phyloP scores from a whole-genome alignment of 2,329 filamentous ascomycete genomes.

The Fusarium luffae region DNA sequence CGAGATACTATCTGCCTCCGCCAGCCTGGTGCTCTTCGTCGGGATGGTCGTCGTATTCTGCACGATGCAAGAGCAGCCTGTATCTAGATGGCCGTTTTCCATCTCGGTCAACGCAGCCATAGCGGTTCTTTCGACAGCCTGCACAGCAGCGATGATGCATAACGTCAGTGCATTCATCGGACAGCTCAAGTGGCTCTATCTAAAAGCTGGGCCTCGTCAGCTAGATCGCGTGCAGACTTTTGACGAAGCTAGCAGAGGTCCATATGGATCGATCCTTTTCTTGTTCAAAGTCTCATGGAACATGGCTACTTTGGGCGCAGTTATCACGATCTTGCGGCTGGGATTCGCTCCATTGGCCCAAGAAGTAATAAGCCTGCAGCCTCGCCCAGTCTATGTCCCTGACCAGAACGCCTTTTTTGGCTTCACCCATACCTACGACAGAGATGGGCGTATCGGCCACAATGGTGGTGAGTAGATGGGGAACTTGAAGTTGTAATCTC shows the following conservation, averaged over 20 bases:
- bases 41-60: neutral
- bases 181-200: neutral
- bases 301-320: accelerated
- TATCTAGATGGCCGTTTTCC: accelerated
- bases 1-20: neutral
- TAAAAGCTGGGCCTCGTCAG: neutral
- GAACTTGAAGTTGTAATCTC: accelerated
- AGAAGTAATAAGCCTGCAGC: neutral
- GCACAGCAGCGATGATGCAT: neutral
- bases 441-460: too few relatives aligned
- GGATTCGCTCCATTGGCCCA: accelerated
- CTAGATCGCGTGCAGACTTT: neutral
- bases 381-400: too few relatives aligned
- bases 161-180: neutral
- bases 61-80: neutral
- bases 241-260: neutral
- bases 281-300: neutral
- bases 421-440: too few relatives aligned
- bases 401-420: too few relatives aligned
- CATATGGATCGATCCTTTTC: neutral
- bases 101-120: neutral
- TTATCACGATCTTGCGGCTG: accelerated
- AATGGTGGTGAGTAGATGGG: too few relatives aligned
- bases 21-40: neutral
- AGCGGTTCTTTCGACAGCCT: neutral